These are phyloP conservation scores for Ceratopteris richardii DNA, from an alignment of 75 land plant genomes.

Conservation along the genomic window DNA sequence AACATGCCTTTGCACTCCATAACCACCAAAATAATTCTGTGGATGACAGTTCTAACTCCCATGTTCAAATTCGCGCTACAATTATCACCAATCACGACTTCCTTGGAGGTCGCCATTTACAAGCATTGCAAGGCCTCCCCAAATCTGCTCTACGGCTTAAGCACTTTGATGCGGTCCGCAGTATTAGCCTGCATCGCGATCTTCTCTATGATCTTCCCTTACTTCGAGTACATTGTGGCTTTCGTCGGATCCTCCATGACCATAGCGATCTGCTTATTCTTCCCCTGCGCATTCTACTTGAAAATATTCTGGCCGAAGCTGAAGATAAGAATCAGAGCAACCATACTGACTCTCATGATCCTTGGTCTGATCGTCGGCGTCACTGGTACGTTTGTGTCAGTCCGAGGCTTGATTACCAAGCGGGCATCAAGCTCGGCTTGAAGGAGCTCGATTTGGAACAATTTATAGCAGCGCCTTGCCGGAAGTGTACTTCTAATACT, in stretches of 20 bases:
- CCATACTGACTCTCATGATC: background rate
- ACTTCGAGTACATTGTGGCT: slow-evolving; percentile 50
- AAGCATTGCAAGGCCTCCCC: slow-evolving; percentile 24
- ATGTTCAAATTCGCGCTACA: slow-evolving; percentile 75
- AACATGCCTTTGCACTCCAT: slow-evolving; percentile 63
- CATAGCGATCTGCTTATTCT: slow-evolving; percentile 41
- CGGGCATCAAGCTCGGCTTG: too few species aligned
- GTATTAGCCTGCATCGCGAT: slow-evolving; percentile 29
- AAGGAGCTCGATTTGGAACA: too few species aligned
- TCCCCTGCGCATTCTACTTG: slow-evolving; percentile 56
- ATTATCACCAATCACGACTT: slow-evolving; percentile 54
- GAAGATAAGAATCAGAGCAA: background rate
- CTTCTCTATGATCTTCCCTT: slow-evolving; percentile 48
- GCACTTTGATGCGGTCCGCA: slow-evolving; percentile 24
- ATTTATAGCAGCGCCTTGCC: too few species aligned
- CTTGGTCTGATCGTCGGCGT: background rate
- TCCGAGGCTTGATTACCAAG: background rate
- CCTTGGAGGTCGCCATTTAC: slow-evolving; percentile 39
- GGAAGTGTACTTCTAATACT: too few species aligned
- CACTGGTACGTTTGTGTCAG: background rate
- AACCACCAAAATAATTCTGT: slow-evolving; percentile 53
- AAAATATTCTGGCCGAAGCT: slow-evolving; percentile 33
- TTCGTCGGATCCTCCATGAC: slow-evolving; percentile 73
- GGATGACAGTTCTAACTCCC: slow-evolving; percentile 70
- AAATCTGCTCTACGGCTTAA: slow-evolving; percentile 8